A percentile compares a stretch with the other conserved stretches of the same genome.
Evolutionary conservation across 495 filamentous ascomycete genomes (phyloP).

Genomic region (Aspergillus affinis): DNA sequence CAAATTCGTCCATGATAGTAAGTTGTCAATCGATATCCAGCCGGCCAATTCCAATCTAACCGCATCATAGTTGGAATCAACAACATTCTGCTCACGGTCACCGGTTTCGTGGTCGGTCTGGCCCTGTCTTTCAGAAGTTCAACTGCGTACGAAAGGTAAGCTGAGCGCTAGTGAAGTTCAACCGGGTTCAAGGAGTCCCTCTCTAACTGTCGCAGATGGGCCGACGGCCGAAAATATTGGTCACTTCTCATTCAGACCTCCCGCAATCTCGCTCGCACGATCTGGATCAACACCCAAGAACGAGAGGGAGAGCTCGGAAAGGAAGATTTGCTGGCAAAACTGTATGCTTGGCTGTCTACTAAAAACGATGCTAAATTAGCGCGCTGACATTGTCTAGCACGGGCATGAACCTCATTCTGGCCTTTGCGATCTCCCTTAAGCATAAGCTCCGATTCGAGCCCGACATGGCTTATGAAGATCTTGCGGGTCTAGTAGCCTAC

Average conservation of each 20-base stretch:
- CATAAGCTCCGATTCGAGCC: conserved; percentile 89
- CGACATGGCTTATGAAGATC: conserved; percentile 69
- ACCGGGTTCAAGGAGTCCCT: background rate
- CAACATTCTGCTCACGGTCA: conserved; percentile 73
- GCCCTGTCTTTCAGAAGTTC: conserved; percentile 80
- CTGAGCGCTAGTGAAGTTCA: background rate
- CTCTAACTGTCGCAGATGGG: conserved; percentile 43
- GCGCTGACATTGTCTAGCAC: conserved; percentile 45
- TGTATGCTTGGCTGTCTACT: conserved; percentile 36
- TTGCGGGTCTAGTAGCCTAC: conserved; percentile 46
- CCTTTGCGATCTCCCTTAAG: conserved; percentile 74
- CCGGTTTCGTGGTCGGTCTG: conserved; percentile 87
- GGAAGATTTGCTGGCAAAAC: conserved; percentile 69
- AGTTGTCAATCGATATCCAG: conserved; percentile 19
- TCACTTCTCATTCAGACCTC: conserved; percentile 67
- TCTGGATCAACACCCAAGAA: conserved; percentile 75
- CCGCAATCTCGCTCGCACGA: conserved; percentile 71
- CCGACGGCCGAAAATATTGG: conserved; percentile 77
- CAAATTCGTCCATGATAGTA: conserved; percentile 48
- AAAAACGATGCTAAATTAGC: background rate
- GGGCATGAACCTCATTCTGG: conserved; percentile 77
- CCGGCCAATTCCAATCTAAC: conserved; percentile 3
- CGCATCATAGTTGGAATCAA: conserved; percentile 51
- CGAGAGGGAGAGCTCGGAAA: conserved; percentile 61
- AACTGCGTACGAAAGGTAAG: conserved; percentile 77